Evolutionary conservation across 148 eudicot species (phyloP).

Genomic region (Agrostemma githago): DNA sequence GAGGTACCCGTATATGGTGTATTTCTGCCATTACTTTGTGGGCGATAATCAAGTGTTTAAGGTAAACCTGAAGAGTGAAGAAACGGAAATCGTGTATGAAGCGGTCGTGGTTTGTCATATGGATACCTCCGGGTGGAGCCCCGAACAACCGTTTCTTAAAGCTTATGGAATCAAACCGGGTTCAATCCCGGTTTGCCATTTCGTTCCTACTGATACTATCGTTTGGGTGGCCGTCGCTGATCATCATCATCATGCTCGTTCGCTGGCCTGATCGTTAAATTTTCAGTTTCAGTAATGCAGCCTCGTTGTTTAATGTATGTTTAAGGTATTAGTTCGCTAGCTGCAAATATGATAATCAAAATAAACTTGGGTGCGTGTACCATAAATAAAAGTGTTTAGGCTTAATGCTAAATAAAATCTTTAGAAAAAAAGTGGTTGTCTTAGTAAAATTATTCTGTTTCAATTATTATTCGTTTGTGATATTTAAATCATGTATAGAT

Average conservation of each 20-base stretch:
- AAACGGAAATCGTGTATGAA: neutral
- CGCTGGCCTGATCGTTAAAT: too few species aligned
- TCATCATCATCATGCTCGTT: neutral
- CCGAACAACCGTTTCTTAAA: neutral
- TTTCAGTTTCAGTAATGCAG: too few species aligned
- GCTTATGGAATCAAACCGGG: neutral
- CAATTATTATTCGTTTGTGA: too few species aligned
- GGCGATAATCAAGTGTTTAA: constrained; percentile 11
- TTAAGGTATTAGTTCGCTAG: too few species aligned
- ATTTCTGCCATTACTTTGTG: constrained; percentile 12
- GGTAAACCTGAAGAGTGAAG: constrained; percentile 3
- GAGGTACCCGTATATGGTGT: constrained; percentile 13
- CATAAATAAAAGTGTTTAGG: too few species aligned
- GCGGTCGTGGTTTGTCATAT: constrained; percentile 12
- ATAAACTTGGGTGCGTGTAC: too few species aligned
- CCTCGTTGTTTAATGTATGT: too few species aligned
- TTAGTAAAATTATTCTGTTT: too few species aligned
- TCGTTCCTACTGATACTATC: constrained; percentile 1
- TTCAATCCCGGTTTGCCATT: constrained; percentile 12
- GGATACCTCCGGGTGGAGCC: constrained; percentile 6
- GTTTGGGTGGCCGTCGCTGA: constrained; percentile 10
- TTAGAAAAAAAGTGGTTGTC: too few species aligned
- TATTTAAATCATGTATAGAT: too few species aligned
- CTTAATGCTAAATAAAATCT: too few species aligned
- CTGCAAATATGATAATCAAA: too few species aligned